Percentiles rank a stretch among this genome's conserved stretches.
Evolutionary conservation across 2,329 filamentous ascomycete species (phyloP).

Genomic region (Didymella segeticola): DNA sequence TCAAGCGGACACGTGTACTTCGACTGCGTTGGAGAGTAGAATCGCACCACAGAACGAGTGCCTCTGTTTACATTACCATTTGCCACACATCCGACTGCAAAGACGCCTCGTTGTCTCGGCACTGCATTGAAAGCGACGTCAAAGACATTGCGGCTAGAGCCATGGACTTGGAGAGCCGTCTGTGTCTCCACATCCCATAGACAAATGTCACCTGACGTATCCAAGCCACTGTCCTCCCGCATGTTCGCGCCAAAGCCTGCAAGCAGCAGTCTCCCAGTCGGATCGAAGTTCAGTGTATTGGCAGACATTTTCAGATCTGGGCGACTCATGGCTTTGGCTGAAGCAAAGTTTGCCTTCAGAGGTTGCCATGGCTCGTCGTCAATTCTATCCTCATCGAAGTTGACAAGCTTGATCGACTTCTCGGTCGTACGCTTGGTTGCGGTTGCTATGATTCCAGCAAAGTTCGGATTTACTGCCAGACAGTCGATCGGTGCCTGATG

Average conservation of each 20-base stretch:
- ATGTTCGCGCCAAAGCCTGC: conserved; percentile 60
- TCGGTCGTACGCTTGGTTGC: conserved; percentile 49
- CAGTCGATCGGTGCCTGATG: conserved; percentile 60
- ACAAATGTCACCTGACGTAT: conserved; percentile 59
- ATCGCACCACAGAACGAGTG: conserved; percentile 59
- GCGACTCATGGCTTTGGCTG: conserved; percentile 35
- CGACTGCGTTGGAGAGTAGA: conserved; percentile 52
- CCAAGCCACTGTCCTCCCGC: conserved; percentile 36
- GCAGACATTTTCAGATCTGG: conserved; percentile 40
- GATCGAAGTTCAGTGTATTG: conserved; percentile 44
- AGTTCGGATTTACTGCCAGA: conserved; percentile 52
- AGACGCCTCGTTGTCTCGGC: conserved; percentile 46
- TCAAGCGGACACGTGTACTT: conserved; percentile 49
- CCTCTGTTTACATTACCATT: conserved; percentile 44
- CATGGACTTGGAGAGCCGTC: conserved; percentile 51
- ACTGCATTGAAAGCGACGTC: conserved; percentile 64
- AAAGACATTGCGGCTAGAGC: conserved; percentile 62
- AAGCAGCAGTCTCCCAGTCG: conserved; percentile 53
- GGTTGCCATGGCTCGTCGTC: conserved; percentile 18
- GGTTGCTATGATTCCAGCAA: conserved; percentile 55
- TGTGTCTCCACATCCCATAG: conserved; percentile 60
- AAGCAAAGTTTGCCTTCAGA: conserved; percentile 33
- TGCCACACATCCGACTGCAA: conserved; percentile 61
- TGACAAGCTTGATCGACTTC: conserved; percentile 46
- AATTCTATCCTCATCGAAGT: conserved; percentile 17